Evolutionary conservation across 2,329 filamentous ascomycete species (phyloP).

Genomic region (Trichophaea hybrida): DNA sequence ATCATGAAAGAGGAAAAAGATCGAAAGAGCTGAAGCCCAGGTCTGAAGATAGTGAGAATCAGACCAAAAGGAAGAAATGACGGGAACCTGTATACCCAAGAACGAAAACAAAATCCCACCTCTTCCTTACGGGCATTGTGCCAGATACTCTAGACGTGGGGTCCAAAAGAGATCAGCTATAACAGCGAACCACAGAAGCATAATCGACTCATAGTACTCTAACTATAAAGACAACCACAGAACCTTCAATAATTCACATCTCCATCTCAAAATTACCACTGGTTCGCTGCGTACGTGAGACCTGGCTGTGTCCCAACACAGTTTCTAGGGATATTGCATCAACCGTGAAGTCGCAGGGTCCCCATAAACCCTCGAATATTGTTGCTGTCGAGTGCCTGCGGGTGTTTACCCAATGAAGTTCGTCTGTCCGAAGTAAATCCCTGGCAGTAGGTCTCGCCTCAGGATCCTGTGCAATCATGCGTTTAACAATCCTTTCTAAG

Average conservation of each 20-base stretch:
- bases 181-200: neutral
- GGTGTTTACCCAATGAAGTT: conserved; percentile 63
- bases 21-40: conserved; percentile 9
- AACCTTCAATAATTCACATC: neutral
- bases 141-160: neutral
- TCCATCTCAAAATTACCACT: neutral
- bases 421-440: conserved; percentile 57
- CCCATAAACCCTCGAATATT: conserved; percentile 92
- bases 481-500: conserved; percentile 68
- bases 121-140: neutral
- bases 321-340: neutral
- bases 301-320: neutral
- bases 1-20: conserved; percentile 10
- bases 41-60: conserved; percentile 10
- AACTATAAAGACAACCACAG: neutral
- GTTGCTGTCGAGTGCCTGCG: conserved; percentile 79
- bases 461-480: conserved; percentile 73
- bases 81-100: conserved; percentile 8
- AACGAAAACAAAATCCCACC: conserved; percentile 1
- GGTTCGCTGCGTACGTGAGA: neutral
- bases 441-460: conserved; percentile 56
- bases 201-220: neutral
- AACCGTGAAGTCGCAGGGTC: conserved; percentile 42
- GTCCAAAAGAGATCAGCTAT: neutral
- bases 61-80: conserved; percentile 13